Evolutionary conservation across 2,329 filamentous ascomycete genomes (phyloP).

Genomic region (Fusarium zealandicum): DNA sequence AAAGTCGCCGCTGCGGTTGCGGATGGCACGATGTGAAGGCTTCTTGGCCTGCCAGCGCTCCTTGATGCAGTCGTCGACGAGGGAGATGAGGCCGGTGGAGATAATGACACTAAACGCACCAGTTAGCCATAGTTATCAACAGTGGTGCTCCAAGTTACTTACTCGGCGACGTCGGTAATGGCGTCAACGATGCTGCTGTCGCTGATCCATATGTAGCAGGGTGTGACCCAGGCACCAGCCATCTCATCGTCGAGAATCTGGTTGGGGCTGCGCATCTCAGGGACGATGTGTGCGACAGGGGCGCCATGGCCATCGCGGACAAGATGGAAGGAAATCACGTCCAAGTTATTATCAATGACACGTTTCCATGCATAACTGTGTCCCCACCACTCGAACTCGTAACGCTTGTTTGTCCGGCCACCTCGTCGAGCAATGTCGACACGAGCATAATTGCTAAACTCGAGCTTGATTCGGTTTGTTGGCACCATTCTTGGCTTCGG

Average conservation of each 20-base stretch:
- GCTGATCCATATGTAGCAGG: slow-evolving; percentile 89
- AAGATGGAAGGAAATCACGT: slow-evolving; percentile 79
- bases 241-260: slow-evolving; percentile 75
- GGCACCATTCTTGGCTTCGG: slow-evolving; percentile 55
- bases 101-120: slow-evolving; percentile 75
- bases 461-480: slow-evolving; percentile 83
- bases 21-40: slow-evolving; percentile 39
- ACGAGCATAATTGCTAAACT: slow-evolving; percentile 97
- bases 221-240: slow-evolving; percentile 89
- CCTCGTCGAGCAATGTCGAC: slow-evolving; percentile 78
- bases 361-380: slow-evolving; percentile 85
- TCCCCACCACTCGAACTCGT: slow-evolving; percentile 96
- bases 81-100: slow-evolving; percentile 84
- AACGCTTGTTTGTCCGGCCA: slow-evolving; percentile 72
- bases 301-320: slow-evolving; percentile 67
- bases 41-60: slow-evolving; percentile 70
- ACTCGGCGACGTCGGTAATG: slow-evolving; percentile 87
- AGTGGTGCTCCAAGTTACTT: slow-evolving; percentile 47
- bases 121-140: slow-evolving; percentile 34
- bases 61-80: slow-evolving; percentile 92
- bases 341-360: slow-evolving; percentile 73
- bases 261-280: slow-evolving; percentile 74
- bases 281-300: slow-evolving; percentile 83
- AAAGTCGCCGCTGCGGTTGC: slow-evolving; percentile 35
- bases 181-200: slow-evolving; percentile 73